phyloP scores from a whole-genome alignment of 257 asterid genomes.

The Rhazya stricta region DNA sequence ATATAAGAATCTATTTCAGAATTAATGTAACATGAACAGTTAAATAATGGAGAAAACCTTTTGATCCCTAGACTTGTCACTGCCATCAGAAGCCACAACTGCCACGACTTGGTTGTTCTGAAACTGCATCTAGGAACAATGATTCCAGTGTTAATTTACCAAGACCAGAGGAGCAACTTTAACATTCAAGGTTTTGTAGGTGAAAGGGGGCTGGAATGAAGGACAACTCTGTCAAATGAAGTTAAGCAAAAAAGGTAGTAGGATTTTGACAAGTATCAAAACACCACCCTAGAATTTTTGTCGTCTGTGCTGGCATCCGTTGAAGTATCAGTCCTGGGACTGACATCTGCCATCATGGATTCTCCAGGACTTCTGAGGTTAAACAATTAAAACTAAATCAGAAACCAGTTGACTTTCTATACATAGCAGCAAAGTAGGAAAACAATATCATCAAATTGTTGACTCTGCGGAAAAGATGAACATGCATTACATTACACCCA shows the following conservation, averaged over 20 bases:
- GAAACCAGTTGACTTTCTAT: slow-evolving; percentile 23
- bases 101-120: slow-evolving; percentile 47
- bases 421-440: slow-evolving; percentile 11
- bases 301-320: slow-evolving; percentile 96
- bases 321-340: slow-evolving; percentile 85
- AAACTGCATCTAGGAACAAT: slow-evolving; percentile 39
- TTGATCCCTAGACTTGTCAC: slow-evolving; percentile 93
- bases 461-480: slow-evolving; percentile 9
- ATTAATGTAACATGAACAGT: neutral
- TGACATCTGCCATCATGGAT: slow-evolving; percentile 64
- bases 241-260: neutral
- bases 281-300: slow-evolving; percentile 55
- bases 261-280: neutral
- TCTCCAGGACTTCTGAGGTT: slow-evolving; percentile 27
- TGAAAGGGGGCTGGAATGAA: neutral
- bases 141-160: neutral
- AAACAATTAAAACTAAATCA: slow-evolving; percentile 22
- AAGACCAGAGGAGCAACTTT: neutral
- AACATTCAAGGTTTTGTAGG: neutral
- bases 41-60: slow-evolving; percentile 44
- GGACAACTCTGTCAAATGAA: neutral
- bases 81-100: slow-evolving; percentile 81
- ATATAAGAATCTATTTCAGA: slow-evolving; percentile 20
- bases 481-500: neutral
- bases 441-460: slow-evolving; percentile 8